These are phyloP conservation scores for Rutstroemia sp. DNA, from an alignment of 2,329 filamentous ascomycete species.

Conservation along the genomic window DNA sequence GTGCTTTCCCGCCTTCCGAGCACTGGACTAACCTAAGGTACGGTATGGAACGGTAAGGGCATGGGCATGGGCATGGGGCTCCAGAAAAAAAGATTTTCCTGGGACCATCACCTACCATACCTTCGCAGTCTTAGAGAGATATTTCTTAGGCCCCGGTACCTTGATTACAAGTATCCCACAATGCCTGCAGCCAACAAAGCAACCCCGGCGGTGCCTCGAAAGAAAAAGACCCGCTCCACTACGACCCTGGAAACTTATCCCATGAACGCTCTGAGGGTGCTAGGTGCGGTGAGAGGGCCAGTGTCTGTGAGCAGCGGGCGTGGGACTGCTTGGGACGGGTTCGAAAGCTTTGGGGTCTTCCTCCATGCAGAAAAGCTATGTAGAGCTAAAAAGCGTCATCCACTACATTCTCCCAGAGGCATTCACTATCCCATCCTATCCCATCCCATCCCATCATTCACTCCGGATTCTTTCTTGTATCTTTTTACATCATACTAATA, in stretches of 20 bases:
- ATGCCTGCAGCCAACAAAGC: slow-evolving; percentile 17
- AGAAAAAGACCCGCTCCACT: slow-evolving; percentile 18
- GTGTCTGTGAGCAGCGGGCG: slow-evolving; percentile 24
- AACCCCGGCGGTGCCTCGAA: slow-evolving; percentile 15
- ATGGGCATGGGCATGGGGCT: neutral
- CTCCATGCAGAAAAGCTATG: slow-evolving; percentile 14
- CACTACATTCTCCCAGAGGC: slow-evolving; percentile 15
- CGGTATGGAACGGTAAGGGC: slow-evolving; percentile 2
- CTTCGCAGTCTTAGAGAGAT: neutral
- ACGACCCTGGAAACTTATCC: slow-evolving; percentile 14
- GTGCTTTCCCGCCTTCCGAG: slow-evolving; percentile 24
- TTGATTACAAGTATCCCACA: slow-evolving; percentile 6
- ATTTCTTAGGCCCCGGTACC: slow-evolving; percentile 9
- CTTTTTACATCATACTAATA: neutral
- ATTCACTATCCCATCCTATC: slow-evolving; percentile 15
- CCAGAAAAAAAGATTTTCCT: slow-evolving; percentile 12
- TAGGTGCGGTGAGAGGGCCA: slow-evolving; percentile 17
- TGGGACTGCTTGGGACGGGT: slow-evolving; percentile 20
- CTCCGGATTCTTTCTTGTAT: neutral
- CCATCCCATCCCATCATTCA: slow-evolving; percentile 8
- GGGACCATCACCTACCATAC: slow-evolving; percentile 3
- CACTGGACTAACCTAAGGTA: slow-evolving; percentile 7
- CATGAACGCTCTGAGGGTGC: slow-evolving; percentile 15
- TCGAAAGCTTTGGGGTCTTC: slow-evolving; percentile 11
- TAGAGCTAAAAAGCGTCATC: slow-evolving; percentile 24